Evolutionary conservation across 2,329 filamentous ascomycete species (phyloP), one percentile per base, ranked within the genome.

Genomic region (Dactylellina leptospora): DNA sequence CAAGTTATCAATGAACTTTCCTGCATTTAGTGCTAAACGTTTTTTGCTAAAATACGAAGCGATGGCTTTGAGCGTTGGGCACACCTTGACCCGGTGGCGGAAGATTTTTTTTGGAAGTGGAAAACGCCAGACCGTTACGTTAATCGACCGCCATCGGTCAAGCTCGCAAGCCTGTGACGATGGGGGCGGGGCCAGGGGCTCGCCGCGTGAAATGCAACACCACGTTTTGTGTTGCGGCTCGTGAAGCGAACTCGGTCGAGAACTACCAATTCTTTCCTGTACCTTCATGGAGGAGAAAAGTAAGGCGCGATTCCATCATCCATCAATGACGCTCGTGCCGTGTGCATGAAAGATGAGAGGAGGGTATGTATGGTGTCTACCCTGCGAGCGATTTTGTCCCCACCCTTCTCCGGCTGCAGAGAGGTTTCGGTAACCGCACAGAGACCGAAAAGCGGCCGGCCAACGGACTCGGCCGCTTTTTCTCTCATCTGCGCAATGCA

Each of bases 401-500:
- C 28, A 36, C 30, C 30, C 50, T 33, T 28, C 22, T 50, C 42
- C 27, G 45, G 53, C n/a, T 47, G 38, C 54, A 9, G 36, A 53
- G 38, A 50, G 28, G 58, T 71, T 71, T 62, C 50, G 58, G 50
- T 58, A 71, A 71, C 66, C 66, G 66, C 66, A 61, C 50, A 36
- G 33, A 53, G 23, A 33, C 36, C 40, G 50, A 62, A 62, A 45
- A 56, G 51, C 54, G 63, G 54, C 61, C 51, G 27, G 61, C 51
- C 44, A 33, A 18, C 51, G 61, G 61, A 58, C 61, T 48, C 53
- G 61, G 51, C 51, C 61, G 61, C 61, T 56, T 66, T 51, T n/a
- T 58, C 13, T 40, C 36, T 40, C 25, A 8, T n/a, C 48, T 58
- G 50, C 42, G 50, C 51, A 56, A 64, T 58, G 61, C 61, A 58